Evolutionary conservation across 495 filamentous ascomycete species (phyloP), one percentile per base, ranked within the genome.

Genomic region (Entonaema liquescens): DNA sequence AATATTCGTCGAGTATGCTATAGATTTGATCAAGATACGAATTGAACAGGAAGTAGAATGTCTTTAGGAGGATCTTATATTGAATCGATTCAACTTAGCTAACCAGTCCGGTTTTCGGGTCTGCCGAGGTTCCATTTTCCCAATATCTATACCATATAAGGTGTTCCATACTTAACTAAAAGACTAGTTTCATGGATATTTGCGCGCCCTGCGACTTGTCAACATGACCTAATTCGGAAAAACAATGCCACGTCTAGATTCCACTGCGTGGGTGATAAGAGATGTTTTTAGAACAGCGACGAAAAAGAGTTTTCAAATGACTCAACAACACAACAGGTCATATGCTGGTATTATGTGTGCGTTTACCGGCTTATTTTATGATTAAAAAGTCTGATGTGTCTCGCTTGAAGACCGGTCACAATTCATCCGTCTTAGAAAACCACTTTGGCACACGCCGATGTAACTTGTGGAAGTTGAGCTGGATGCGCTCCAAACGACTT

Each of bases 121-220:
- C 33, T 23, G 6, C 33, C 21, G 33, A 36, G 54, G 26, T 5
- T 53, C 49, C 26, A 53, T 53, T 11, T n/a, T 53, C 3, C 13
- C 3, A 26, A 26, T 17, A 23, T 23, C 9, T 47, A 21, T 47
- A 25, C 49, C 2, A 17, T 26, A 29, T 13, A 29, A 15, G 17
- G 31, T 33, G 5, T 7, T 6, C 31, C 31, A 7, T 33, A 33
- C 31, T 33, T 33, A 33, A 33, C 31, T 7, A 33, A 33, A 6
- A 33, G 31, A 33, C 31, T 33, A 2, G 31, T 33, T 9, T 5
- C 31, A 33, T 33, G 17, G 52, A 55, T 19, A 55, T 55, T 31
- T 54, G 17, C 54, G 54, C 54, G 54, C 54, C 54, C 54, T 57
- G 8, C 54, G 54, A 57, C 54, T 21, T 57, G 54, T 57, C 54